A percentile compares a stretch with the other conserved stretches of the same genome.
phyloP scores from a whole-genome alignment of 768 basidiomycete genomes.

The Amanita subjunquillea region DNA sequence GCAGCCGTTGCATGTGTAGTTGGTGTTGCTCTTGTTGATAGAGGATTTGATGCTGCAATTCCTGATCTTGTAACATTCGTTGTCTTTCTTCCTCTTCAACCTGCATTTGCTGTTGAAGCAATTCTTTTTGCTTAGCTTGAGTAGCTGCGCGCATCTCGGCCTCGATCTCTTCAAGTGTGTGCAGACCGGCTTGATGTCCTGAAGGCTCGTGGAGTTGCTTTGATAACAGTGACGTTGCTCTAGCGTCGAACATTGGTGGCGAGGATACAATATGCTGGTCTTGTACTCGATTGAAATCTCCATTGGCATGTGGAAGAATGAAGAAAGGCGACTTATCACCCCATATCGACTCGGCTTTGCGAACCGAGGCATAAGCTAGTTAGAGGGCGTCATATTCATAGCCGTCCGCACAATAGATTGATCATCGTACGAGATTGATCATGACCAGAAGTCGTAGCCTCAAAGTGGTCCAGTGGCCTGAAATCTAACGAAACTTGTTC shows the following conservation, averaged over 20 bases:
- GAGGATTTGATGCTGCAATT: slow-evolving; percentile 23
- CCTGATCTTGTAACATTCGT: slow-evolving; percentile 21
- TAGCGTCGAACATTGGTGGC: slow-evolving; percentile 25
- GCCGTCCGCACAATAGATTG: neutral
- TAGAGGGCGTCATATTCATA: slow-evolving; percentile 7
- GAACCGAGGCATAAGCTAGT: slow-evolving; percentile 25
- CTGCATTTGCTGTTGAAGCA: slow-evolving; percentile 23
- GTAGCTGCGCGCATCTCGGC: slow-evolving; percentile 69
- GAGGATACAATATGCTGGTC: slow-evolving; percentile 23
- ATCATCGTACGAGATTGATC: slow-evolving; percentile 17
- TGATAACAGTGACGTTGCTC: slow-evolving; percentile 15
- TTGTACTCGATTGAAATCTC: slow-evolving; percentile 22
- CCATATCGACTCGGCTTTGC: slow-evolving; percentile 66
- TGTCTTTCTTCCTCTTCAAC: slow-evolving; percentile 9
- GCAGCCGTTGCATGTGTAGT: slow-evolving; percentile 32
- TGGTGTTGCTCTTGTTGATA: slow-evolving; percentile 32
- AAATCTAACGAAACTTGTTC: slow-evolving; percentile 5
- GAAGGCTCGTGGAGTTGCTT: slow-evolving; percentile 23
- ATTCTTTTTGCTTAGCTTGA: slow-evolving; percentile 9
- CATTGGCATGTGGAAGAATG: slow-evolving; percentile 46
- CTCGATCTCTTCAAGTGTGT: slow-evolving; percentile 76
- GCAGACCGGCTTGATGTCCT: slow-evolving; percentile 26
- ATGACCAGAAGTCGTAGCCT: slow-evolving; percentile 11
- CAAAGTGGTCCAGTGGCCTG: slow-evolving; percentile 5
- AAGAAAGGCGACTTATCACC: slow-evolving; percentile 74